These are phyloP conservation scores for Rhizopus sp. DNA, from an alignment of 371 early-diverging fungal species.

Conservation along the genomic window DNA sequence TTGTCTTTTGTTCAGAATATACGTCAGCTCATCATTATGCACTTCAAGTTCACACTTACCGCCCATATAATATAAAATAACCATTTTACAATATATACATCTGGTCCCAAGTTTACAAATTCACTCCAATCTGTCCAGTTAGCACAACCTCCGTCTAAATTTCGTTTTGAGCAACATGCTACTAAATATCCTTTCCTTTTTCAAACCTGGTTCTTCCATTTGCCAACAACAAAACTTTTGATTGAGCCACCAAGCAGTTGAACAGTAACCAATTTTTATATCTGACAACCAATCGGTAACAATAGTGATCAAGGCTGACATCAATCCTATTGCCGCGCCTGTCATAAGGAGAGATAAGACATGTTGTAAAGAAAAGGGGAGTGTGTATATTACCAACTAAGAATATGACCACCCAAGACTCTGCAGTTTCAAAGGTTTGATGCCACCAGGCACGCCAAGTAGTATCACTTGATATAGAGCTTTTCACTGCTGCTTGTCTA, in stretches of 20 bases:
- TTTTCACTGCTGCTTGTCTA: conserved; percentile 59
- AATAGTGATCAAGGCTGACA: conserved; percentile 88
- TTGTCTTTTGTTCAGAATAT: conserved; percentile 38
- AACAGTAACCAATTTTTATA: conserved; percentile 86
- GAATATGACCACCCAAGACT: conserved; percentile 87
- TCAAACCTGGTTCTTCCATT: conserved; percentile 55
- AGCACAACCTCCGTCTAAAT: conserved; percentile 44
- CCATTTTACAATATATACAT: conserved; percentile 56
- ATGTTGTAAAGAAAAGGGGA: not conserved
- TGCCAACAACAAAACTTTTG: conserved; percentile 97
- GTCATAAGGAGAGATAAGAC: not conserved
- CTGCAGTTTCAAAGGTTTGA: conserved; percentile 73
- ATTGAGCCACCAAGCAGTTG: conserved; percentile 90
- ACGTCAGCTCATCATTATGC: conserved; percentile 8
- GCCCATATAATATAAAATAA: conserved; percentile 61
- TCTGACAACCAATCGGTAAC: conserved; percentile 86
- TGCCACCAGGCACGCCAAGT: conserved; percentile 62
- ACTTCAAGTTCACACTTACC: conserved; percentile 34
- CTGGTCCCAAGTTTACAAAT: conserved; percentile 38
- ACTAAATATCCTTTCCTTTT: not conserved
- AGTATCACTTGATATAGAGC: conserved; percentile 48
- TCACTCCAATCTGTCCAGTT: conserved; percentile 62
- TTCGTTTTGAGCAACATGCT: not conserved
- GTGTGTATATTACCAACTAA: conserved; percentile 59
- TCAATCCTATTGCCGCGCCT: conserved; percentile 81